Evolutionary conservation across 2,329 filamentous ascomycete species (phyloP), one percentile per base, ranked within the genome.

Genomic region (Epichloe sp.): DNA sequence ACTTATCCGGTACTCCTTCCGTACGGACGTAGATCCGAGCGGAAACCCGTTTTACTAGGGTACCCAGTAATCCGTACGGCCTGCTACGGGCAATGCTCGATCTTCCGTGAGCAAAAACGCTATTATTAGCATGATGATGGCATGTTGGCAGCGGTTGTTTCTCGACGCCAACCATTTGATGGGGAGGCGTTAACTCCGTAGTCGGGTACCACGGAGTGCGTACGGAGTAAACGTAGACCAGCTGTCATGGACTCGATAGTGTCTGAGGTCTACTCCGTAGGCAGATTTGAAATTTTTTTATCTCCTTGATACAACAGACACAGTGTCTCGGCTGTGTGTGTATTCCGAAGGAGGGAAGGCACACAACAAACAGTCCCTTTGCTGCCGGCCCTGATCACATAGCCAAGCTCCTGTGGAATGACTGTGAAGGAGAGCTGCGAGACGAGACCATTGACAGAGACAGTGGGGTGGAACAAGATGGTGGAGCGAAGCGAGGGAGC

Each of bases 401-500:
- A 5, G 23, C 44, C 44, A 46, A 21, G 26, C 45, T 43, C 19
- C 17, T 17, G 19, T 17, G 11, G 17, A 12, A 17, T 43, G 41
- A 19, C 8, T 43, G 19, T n/a, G 36, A 40, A 46, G 15, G 17
- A 23, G 17, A 23, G 17, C 14, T 43, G 26, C 21, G 31, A 44
- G 35, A 15, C 44, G 31, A 23, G 46, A 49, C 36, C 46, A 38
- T 36, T 48, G 17, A 34, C 21, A 43, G 43, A 45, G 44, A 45
- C 44, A 45, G 43, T 44, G 31, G n/a, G 44, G 44, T 45, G 44
- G 44, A 49, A 40, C 45, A 15, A 21, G 14, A 21, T n/a, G 40
- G 51, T 53, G 48, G 51, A 48, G 31, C 38, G 44, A 21, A 43
- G 31, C 37, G 37, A 48, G 51, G 47, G 48, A 19, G 45, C 35